Conservation (phyloP, 768 basidiomycete genomes). For the Hygrocybe punicea region DNA sequence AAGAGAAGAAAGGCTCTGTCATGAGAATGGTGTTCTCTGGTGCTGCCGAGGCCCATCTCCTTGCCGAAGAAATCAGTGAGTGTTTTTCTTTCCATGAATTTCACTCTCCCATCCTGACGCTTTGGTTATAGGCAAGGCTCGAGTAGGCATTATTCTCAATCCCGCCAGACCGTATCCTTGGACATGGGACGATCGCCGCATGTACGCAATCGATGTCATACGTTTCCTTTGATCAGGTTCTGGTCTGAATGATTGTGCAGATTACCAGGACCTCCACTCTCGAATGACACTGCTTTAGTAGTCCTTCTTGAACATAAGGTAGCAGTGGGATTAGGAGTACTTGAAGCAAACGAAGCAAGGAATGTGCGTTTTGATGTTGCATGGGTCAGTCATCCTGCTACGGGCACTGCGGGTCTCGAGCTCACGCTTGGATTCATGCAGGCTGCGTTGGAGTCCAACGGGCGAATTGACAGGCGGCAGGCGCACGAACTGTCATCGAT, state of each 20-base stretch:
- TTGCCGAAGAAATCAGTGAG: conserved; percentile 65
- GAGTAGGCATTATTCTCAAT: conserved; percentile 49
- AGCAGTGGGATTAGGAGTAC: conserved; percentile 70
- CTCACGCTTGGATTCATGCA: conserved; percentile 16
- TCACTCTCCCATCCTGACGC: not conserved
- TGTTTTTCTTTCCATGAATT: not conserved
- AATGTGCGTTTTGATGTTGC: conserved; percentile 74
- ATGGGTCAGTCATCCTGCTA: conserved; percentile 57
- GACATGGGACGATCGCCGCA: conserved; percentile 67
- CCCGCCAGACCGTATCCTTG: conserved; percentile 65
- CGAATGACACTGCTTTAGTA: conserved; percentile 57
- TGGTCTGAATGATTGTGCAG: conserved; percentile 28
- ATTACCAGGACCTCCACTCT: conserved; percentile 72
- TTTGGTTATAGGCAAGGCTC: conserved; percentile 39
- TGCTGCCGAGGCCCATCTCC: conserved; percentile 58
- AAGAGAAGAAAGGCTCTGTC: conserved; percentile 50
- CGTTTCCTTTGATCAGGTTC: not conserved
- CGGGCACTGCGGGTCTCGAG: not conserved
- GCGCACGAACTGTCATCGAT: conserved; percentile 45
- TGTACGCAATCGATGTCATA: conserved; percentile 40
- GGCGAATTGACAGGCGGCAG: conserved; percentile 38
- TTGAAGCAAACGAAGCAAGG: conserved; percentile 67
- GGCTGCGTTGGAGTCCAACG: conserved; percentile 49
- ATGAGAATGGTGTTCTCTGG: conserved; percentile 64
- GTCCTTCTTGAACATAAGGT: conserved; percentile 68